phyloP scores from a whole-genome alignment of 805 yeast genomes.

The Ogataea nitratoaversa region DNA sequence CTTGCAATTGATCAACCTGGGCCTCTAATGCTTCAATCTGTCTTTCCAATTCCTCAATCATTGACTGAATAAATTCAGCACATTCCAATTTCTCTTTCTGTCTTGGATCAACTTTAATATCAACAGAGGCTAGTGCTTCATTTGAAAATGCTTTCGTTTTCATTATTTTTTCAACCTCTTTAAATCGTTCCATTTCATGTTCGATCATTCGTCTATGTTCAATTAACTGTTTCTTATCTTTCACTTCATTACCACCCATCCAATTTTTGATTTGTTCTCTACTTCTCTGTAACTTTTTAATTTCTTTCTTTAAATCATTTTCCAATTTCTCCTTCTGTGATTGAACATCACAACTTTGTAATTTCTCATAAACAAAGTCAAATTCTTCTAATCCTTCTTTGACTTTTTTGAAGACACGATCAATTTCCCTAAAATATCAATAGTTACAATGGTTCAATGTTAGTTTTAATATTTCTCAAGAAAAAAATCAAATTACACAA shows the following conservation, averaged over 20 bases:
- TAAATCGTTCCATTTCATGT: constrained; percentile 90
- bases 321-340: constrained; percentile 94
- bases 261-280: constrained; percentile 95
- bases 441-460: too few species aligned
- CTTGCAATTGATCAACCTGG: constrained; percentile 52
- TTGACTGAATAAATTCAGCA: constrained; percentile 59
- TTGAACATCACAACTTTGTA: constrained; percentile 72
- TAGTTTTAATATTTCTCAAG: too few species aligned
- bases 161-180: constrained; percentile 87
- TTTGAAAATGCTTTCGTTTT: constrained; percentile 92
- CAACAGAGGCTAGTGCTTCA: constrained; percentile 70
- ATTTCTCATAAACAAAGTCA: constrained; percentile 81
- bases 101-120: constrained; percentile 66
- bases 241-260: constrained; percentile 87
- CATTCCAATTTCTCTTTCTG: constrained; percentile 77
- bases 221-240: constrained; percentile 75
- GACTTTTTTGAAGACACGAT: constrained; percentile 87
- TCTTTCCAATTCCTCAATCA: constrained; percentile 74
- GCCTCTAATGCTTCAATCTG: constrained; percentile 80
- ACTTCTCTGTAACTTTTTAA: constrained; percentile 87
- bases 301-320: constrained; percentile 87
- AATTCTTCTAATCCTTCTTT: constrained; percentile 86
- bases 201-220: constrained; percentile 73
- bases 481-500: too few species aligned
- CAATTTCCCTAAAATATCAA: constrained; percentile 57